phyloP scores from a whole-genome alignment of 148 eudicot genomes.

The Bassia scoparia region DNA sequence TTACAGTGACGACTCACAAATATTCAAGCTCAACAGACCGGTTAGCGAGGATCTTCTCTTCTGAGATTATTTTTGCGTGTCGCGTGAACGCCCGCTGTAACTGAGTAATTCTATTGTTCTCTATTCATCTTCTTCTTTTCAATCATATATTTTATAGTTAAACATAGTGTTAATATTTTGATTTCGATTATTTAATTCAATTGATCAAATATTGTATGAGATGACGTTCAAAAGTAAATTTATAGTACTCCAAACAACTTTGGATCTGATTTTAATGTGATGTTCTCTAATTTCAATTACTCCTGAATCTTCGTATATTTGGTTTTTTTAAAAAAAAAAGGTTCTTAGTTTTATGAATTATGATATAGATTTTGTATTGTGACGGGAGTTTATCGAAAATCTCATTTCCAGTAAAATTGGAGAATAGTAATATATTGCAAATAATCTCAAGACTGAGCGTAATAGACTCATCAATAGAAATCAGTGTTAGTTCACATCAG shows the following conservation, averaged over 20 bases:
- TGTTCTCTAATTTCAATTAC: not conserved
- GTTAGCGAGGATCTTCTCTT: constrained; percentile 23
- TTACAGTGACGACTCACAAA: constrained; percentile 35
- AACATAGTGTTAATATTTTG: too few species aligned
- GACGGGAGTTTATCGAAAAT: constrained; percentile 45
- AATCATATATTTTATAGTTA: too few species aligned
- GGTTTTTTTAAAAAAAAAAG: not conserved
- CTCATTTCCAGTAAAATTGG: constrained; percentile 20
- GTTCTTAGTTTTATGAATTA: not conserved
- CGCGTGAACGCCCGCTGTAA: constrained; percentile 41
- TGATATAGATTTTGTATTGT: not conserved
- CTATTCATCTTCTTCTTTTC: not conserved
- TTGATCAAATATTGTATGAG: not conserved
- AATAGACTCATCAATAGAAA: too few species aligned
- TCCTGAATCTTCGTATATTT: constrained; percentile 26
- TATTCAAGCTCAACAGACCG: constrained; percentile 48
- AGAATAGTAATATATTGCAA: too few species aligned
- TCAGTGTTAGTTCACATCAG: too few species aligned
- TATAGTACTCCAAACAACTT: constrained; percentile 40
- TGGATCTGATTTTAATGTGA: constrained; percentile 31
- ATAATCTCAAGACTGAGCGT: too few species aligned
- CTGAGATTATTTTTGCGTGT: constrained; percentile 22
- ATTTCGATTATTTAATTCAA: too few species aligned
- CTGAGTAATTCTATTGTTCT: constrained; percentile 28
- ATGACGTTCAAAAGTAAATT: constrained; percentile 22